Conservation (phyloP, 176 grass and related monocot species). For the Melocanna baccifera region DNA sequence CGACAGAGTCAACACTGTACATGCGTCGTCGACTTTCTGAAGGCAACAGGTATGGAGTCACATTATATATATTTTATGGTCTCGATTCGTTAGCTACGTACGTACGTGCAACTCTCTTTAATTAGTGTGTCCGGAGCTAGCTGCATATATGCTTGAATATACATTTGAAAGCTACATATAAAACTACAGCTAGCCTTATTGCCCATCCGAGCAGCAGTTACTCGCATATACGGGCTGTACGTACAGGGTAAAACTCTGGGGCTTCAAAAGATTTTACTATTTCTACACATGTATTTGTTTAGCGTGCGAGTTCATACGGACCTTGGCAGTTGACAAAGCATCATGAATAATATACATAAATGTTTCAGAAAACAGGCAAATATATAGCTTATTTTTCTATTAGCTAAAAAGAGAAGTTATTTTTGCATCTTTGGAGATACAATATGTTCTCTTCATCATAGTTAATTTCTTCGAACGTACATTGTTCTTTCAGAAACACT, state of each 20-base stretch:
- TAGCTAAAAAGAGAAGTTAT: background rate
- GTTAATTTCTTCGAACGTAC: background rate
- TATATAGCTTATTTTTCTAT: background rate
- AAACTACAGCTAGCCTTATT: background rate
- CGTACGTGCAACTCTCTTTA: background rate
- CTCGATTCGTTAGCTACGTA: background rate
- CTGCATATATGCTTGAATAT: background rate
- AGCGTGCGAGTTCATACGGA: background rate
- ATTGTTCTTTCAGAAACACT: background rate
- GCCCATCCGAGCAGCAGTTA: constrained; percentile 20
- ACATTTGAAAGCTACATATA: constrained; percentile 2
- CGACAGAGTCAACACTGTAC: constrained; percentile 11
- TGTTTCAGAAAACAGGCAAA: constrained; percentile 13
- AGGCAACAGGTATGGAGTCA: constrained; percentile 16
- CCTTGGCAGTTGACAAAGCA: background rate
- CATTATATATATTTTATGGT: background rate
- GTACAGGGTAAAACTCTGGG: background rate
- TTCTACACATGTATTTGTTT: constrained; percentile 12
- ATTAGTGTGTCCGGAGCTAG: background rate
- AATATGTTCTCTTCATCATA: background rate
- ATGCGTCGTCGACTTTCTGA: constrained; percentile 19
- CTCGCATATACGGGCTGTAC: background rate
- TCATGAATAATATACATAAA: background rate
- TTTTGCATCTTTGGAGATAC: background rate
- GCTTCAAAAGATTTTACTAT: constrained; percentile 21